These are phyloP conservation scores for Phyllostachys edulis DNA, from an alignment of 176 grass and related monocot species.

Conservation along the genomic window DNA sequence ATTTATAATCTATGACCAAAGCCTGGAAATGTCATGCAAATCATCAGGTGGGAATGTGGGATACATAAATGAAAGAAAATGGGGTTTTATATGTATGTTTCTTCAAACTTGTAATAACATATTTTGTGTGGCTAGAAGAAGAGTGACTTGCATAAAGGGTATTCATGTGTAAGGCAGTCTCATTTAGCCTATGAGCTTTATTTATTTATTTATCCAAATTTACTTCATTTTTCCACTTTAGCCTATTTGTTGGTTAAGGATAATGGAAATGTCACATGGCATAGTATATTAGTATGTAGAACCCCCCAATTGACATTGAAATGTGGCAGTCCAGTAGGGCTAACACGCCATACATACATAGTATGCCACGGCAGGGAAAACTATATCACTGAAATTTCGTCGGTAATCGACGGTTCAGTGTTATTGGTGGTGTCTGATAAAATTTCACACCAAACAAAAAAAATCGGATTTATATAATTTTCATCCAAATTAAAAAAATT, in stretches of 20 bases:
- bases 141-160: neutral
- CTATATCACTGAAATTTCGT: no score
- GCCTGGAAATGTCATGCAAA: slow-evolving; percentile 51
- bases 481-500: no score
- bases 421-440: no score
- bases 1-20: slow-evolving; percentile 80
- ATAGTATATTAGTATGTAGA: neutral
- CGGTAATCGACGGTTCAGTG: no score
- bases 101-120: neutral
- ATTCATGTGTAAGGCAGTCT: neutral
- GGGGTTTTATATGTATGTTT: neutral
- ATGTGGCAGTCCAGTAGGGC: no score
- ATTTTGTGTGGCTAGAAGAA: neutral
- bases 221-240: neutral
- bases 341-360: no score
- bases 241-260: neutral
- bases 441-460: no score
- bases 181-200: neutral
- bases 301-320: neutral
- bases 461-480: no score
- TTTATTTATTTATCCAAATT: neutral
- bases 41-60: neutral
- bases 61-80: neutral
- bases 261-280: neutral
- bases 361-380: no score